Evolutionary conservation across 192 early-diverging fungal genomes (phyloP).

Genomic region (Coemansia sp.): DNA sequence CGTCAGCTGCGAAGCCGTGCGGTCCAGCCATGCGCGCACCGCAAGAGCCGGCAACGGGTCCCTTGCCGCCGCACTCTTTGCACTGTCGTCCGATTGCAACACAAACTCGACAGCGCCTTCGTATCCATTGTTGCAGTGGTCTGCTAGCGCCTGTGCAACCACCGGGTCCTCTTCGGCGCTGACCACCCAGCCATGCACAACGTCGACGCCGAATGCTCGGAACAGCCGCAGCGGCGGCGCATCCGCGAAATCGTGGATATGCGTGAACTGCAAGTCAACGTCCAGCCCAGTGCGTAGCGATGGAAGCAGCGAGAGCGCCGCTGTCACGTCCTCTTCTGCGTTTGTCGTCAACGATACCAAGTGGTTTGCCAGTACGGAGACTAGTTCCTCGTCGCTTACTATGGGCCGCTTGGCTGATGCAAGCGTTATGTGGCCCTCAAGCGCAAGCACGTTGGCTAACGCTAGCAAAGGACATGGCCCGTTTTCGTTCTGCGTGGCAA

Average conservation of each 20-base stretch:
- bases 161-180: constrained; percentile 60
- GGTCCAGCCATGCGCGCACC: constrained; percentile 69
- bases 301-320: constrained; percentile 34
- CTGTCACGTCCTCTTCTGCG: constrained; percentile 8
- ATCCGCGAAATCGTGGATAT: constrained; percentile 70
- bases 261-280: constrained; percentile 82
- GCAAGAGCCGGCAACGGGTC: constrained; percentile 35
- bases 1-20: constrained; percentile 81
- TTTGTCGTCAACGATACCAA: constrained; percentile 22
- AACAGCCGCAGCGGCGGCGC: constrained; percentile 64
- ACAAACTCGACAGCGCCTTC: constrained; percentile 79
- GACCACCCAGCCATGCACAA: constrained; percentile 91
- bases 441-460: constrained; percentile 77
- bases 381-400: constrained; percentile 67
- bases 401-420: constrained; percentile 50
- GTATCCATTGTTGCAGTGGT: constrained; percentile 62
- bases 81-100: constrained; percentile 57
- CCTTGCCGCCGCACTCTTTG: constrained; percentile 11
- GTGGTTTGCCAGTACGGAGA: constrained; percentile 74
- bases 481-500: constrained; percentile 91
- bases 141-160: constrained; percentile 58
- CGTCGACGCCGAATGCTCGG: constrained; percentile 70
- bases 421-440: constrained; percentile 68
- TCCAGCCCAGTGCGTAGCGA: constrained; percentile 59
- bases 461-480: constrained; percentile 90